Conservation (phyloP, 495 filamentous ascomycete genomes). For the Penicillium canescens region DNA sequence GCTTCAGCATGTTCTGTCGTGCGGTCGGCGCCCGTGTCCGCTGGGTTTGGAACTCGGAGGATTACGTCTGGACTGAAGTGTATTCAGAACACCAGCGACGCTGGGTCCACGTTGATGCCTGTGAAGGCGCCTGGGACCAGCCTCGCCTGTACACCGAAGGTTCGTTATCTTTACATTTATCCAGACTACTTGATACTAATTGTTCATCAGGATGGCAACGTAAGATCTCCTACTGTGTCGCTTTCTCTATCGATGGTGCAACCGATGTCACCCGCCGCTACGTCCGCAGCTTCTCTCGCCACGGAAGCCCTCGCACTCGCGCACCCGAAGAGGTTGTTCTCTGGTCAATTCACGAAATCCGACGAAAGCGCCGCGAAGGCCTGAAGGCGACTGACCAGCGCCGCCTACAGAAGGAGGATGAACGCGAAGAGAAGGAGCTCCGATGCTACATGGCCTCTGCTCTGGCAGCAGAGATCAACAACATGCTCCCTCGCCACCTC, state of each 20-base stretch:
- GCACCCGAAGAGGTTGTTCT: conserved; percentile 87
- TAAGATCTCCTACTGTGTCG: conserved; percentile 94
- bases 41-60: conserved; percentile 98
- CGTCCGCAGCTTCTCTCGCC: conserved; percentile 74
- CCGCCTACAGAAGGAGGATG: conserved; percentile 84
- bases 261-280: conserved; percentile 96
- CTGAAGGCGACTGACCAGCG: conserved; percentile 77
- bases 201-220: conserved; percentile 70
- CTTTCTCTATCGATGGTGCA: conserved; percentile 92
- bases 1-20: conserved; percentile 97
- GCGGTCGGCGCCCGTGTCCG: conserved; percentile 87
- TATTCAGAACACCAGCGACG: conserved; percentile 91
- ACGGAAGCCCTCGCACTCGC: conserved; percentile 69
- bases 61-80: conserved; percentile 96
- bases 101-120: conserved; percentile 97
- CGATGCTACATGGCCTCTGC: conserved; percentile 70
- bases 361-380: conserved; percentile 72
- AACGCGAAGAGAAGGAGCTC: conserved; percentile 81
- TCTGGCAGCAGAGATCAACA: conserved; percentile 63
- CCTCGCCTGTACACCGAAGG: conserved; percentile 83
- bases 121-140: conserved; percentile 95
- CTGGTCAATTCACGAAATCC: conserved; percentile 88
- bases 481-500: conserved; percentile 46
- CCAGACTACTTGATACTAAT: too few species aligned
- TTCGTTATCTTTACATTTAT: too few species aligned